phyloP scores from a whole-genome alignment of 805 yeast species.

The Soucietia sequanensis region DNA sequence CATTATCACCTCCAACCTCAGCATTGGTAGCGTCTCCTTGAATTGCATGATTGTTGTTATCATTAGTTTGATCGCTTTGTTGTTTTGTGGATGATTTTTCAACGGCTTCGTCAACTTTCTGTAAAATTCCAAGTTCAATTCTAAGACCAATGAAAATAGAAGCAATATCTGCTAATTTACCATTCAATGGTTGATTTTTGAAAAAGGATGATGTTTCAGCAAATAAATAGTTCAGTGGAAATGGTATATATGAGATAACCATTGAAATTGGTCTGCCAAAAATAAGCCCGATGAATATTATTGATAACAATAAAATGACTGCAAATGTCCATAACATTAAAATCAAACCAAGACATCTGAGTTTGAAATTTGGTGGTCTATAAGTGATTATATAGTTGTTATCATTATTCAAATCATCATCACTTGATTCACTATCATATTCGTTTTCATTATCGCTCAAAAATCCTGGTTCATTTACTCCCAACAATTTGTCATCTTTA shows the following conservation, averaged over 20 bases:
- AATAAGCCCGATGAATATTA: conserved; percentile 20
- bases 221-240: too few relatives aligned
- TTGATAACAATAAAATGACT: conserved; percentile 24
- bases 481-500: conserved; percentile 63
- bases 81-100: background rate
- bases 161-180: conserved; percentile 18
- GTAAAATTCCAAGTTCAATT: background rate
- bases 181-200: conserved; percentile 9
- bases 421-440: conserved; percentile 36
- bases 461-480: conserved; percentile 5
- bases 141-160: conserved; percentile 18
- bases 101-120: background rate
- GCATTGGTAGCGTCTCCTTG: too few relatives aligned
- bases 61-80: background rate
- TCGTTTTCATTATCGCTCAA: conserved; percentile 12
- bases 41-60: too few relatives aligned
- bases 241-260: background rate
- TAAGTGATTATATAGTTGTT: conserved; percentile 72
- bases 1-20: conserved; percentile 10
- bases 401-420: conserved; percentile 36
- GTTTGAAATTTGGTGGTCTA: conserved; percentile 74
- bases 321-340: conserved; percentile 48
- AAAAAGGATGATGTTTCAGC: too few relatives aligned
- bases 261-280: conserved; percentile 25
- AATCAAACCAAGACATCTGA: conserved; percentile 52